Conservation (phyloP, 2,329 filamentous ascomycete genomes). For the Fusarium dimerum region DNA sequence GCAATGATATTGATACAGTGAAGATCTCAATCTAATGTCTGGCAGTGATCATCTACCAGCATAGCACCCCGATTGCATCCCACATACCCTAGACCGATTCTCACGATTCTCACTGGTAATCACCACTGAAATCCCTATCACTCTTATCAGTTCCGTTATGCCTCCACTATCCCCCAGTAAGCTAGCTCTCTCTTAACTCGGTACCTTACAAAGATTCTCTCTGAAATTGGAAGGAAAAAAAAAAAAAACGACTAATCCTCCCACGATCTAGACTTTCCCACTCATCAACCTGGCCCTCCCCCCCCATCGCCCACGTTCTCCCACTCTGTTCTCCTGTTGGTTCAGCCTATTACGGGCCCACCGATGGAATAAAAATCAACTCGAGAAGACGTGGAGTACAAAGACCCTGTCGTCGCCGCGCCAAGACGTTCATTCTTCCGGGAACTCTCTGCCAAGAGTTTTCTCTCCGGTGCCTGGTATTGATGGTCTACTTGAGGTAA, state of each 20-base stretch:
- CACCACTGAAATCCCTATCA: neutral
- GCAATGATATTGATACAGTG: too few species aligned
- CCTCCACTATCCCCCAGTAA: too few species aligned
- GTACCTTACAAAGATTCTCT: too few species aligned
- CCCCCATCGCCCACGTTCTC: neutral
- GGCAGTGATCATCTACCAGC: too few species aligned
- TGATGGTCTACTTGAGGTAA: too few species aligned
- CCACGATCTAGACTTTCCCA: neutral
- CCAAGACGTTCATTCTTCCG: neutral
- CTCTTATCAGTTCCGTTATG: too few species aligned
- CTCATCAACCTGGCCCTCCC: too few species aligned
- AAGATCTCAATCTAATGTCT: too few species aligned
- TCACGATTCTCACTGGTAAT: neutral
- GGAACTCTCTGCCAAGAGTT: neutral
- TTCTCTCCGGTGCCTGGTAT: neutral
- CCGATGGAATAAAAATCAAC: neutral
- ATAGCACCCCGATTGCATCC: neutral
- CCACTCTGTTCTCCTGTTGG: neutral
- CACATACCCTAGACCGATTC: neutral
- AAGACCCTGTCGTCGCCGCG: neutral
- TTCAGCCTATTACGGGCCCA: too few species aligned
- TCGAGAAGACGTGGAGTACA: neutral
- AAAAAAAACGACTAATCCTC: too few species aligned
- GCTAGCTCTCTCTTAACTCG: neutral
- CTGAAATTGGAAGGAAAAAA: too few species aligned